A percentile compares a stretch with the other conserved stretches of the same genome.
Evolutionary conservation across 2,329 filamentous ascomycete species (phyloP).

Genomic region (Penicillium sp.): DNA sequence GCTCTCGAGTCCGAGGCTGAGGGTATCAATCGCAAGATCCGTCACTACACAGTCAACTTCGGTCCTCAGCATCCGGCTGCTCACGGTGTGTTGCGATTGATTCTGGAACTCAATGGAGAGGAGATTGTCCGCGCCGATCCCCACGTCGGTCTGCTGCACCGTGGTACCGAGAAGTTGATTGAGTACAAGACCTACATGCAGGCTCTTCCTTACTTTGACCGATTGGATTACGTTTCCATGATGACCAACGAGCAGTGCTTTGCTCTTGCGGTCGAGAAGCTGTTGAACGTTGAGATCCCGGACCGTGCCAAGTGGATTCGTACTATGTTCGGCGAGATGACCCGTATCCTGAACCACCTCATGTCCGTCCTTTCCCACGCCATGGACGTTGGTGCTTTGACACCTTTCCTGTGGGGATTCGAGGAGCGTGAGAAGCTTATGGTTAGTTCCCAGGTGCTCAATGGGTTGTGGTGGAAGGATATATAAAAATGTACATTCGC

Average conservation of each 20-base stretch:
- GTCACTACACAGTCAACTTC: conserved; percentile 99
- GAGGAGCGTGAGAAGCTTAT: conserved; percentile 99
- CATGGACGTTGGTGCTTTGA: conserved; percentile 98
- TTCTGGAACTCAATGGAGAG: conserved; percentile 96
- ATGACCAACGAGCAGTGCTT: conserved; percentile 99
- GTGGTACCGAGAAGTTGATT: conserved; percentile 98
- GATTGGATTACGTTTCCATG: conserved; percentile 98
- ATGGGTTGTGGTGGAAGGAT: background rate
- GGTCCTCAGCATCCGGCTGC: conserved; percentile 97
- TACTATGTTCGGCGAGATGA: conserved; percentile 93
- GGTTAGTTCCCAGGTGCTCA: conserved; percentile 60
- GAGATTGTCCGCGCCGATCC: conserved; percentile 96
- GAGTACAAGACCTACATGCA: conserved; percentile 99
- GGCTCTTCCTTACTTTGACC: conserved; percentile 97
- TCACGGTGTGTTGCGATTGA: conserved; percentile 95
- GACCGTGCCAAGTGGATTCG: conserved; percentile 96
- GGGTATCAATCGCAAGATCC: conserved; percentile 72
- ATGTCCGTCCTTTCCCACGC: conserved; percentile 97
- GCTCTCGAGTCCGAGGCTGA: conserved; percentile 48
- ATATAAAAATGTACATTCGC: background rate
- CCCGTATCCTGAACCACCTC: conserved; percentile 89
- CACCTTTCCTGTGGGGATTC: conserved; percentile 98
- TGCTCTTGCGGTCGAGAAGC: conserved; percentile 92
- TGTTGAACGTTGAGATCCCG: conserved; percentile 94
- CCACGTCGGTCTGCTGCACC: conserved; percentile 92